A percentile compares a stretch with the other conserved stretches of the same genome.
Conservation (phyloP, 805 yeast genomes). For the Candida saitoana region DNA sequence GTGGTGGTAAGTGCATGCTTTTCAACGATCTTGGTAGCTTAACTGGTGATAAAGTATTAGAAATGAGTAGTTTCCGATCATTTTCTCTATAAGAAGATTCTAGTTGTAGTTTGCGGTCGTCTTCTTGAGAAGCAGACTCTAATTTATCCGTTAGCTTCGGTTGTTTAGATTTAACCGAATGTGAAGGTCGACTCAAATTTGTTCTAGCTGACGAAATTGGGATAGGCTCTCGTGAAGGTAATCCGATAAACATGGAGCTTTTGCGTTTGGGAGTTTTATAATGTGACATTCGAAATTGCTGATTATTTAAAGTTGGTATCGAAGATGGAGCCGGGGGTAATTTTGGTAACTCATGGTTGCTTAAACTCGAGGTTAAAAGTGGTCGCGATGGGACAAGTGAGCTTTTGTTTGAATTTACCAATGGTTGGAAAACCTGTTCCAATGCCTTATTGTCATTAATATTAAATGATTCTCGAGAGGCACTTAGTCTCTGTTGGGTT, state of each 20-base stretch:
- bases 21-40: neutral
- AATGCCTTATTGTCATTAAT: too few relatives aligned
- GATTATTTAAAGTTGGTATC: neutral
- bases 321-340: neutral
- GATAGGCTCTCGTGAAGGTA: constrained; percentile 39
- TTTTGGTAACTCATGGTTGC: too few relatives aligned
- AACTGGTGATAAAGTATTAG: constrained; percentile 3
- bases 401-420: too few relatives aligned
- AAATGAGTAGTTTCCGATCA: too few relatives aligned
- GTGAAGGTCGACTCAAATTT: constrained; percentile 1
- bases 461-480: too few relatives aligned
- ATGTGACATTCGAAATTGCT: neutral
- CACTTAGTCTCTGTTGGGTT: neutral
- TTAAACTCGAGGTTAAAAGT: too few relatives aligned
- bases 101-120: neutral
- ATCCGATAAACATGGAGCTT: constrained; percentile 31
- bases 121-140: constrained; percentile 1
- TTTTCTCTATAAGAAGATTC: too few relatives aligned
- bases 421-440: too few relatives aligned
- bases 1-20: neutral
- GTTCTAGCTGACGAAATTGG: constrained; percentile 18
- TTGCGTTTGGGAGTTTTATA: constrained; percentile 26
- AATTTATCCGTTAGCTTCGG: constrained; percentile 2
- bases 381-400: too few relatives aligned
- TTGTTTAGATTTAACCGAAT: neutral